Base-by-base conservation (phyloP, 768 basidiomycete genomes). In the Gelatoporia subvermispora region DNA sequence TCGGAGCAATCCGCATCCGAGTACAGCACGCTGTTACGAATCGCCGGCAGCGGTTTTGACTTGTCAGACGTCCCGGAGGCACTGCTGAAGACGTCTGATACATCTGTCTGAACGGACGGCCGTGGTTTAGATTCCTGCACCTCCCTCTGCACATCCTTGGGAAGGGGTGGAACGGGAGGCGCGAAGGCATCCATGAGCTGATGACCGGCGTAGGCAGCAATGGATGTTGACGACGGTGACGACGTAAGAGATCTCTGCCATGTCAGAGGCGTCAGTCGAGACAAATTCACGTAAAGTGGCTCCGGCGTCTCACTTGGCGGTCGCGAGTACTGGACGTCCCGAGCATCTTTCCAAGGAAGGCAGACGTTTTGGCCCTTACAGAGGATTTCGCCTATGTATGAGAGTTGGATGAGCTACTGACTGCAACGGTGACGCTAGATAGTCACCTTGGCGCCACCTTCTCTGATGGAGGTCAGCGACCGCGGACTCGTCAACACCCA, bases 321-420 rank as follows among this genome's bases (percentile, higher is more conserved):
- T 88, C 85, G 42, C 85, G 75, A 24, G 79, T 73, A 25, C 75
- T 76, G 41, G 69, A 73, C 56, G 83, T 77, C 3, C 87, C 86
- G 35, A 84, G 67, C 82, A 92, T 84, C 66, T 83, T 89, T 2
- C 86, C 87, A 54, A 85, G 72, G 61, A 92, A 82, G 40, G 85
- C 85, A 58, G 78, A 85, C n/a, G 87, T 88, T 64, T 88, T 91
- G 34, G 81, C 76, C 53, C 86, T 70, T 49, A 91, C 82, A 5
- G 87, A 81, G 10, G 79, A 76, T 63, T 78, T 88, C 10, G 70
- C 59, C 80, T 81, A n/a, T n/a, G 58, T 21, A 25, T 16, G 25
- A 11, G 42, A 18, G 8, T 41, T 58, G 37, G 56, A 35, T 35
- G 37, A 35, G n/a, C n/a, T 37, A 35, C 18, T 42, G 35, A 34